Base-by-base conservation (phyloP, 108 stramenopile species). In the Schizochytrium sp. region DNA sequence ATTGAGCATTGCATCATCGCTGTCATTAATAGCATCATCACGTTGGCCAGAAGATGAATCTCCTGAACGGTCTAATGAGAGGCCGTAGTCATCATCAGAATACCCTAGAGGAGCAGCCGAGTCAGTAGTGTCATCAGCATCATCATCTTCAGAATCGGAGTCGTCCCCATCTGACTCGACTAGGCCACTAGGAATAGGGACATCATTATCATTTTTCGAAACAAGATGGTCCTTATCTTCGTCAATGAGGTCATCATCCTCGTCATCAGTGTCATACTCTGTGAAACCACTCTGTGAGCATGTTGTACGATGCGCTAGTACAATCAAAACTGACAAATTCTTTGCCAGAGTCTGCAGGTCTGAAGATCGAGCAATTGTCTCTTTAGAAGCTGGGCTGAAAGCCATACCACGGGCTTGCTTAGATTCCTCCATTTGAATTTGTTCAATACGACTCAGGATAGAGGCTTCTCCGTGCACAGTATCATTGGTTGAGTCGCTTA, bases 371-470 rank as follows among this genome's bases (percentile, higher is more conserved):
- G 76, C 49, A 53, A 83, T 83, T 12, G 53, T 38, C 50, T 83
- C 8, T 83, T 42, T 56, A n/a, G 76, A 83, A 13, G 76, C 47
- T 28, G 76, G 76, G 47, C 76, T 83, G 76, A 83, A 83, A 47
- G 47, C 50, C 76, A 83, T 55, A n/a, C 76, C 76, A 40, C 76
- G 76, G 50, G 47, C 5, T 10, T 10, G 47, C 76, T 83, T 28
- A 10, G 28, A 55, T 5, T 83, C 76, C 5, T 83, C 53, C 15
- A 49, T 19, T 5, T 42, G 76, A 42, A 55, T 28, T 17, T 10
- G 15, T 42, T 83, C 47, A 40, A 83, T 28, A 13, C 76, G 76
- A 72, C 15, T 41, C 42, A 17, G 15, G 72, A 15, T 41, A 72
- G 72, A 17, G 44, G 28, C 19, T 17, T 13, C 19, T 17, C 15